Evolutionary conservation across 768 basidiomycete genomes (phyloP).

Genomic region (Kwoniella pini): DNA sequence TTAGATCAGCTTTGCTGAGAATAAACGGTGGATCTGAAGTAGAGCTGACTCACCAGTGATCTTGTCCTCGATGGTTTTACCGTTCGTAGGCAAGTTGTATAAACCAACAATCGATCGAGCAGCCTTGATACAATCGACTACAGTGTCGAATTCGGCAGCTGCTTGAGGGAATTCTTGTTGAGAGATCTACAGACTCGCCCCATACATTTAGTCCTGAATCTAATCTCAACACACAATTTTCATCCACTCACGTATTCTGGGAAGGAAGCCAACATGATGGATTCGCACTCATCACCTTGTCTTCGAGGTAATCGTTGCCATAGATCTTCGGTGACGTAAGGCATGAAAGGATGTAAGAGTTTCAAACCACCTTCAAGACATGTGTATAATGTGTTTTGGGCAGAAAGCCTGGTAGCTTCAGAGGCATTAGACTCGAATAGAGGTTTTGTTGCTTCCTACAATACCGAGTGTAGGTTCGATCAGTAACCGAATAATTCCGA

Average conservation of each 20-base stretch:
- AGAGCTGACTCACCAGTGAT: constrained; percentile 36
- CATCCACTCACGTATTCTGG: constrained; percentile 77
- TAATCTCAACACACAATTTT: too few species aligned
- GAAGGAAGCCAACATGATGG: constrained; percentile 86
- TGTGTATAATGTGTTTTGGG: constrained; percentile 93
- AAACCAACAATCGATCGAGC: constrained; percentile 83
- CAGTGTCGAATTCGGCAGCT: constrained; percentile 80
- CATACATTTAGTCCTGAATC: too few species aligned
- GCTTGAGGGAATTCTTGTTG: constrained; percentile 65
- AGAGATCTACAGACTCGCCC: constrained; percentile 20
- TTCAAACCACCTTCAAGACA: constrained; percentile 88
- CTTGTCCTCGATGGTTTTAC: constrained; percentile 54
- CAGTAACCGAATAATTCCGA: not conserved
- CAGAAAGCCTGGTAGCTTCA: constrained; percentile 67
- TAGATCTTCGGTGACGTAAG: constrained; percentile 95
- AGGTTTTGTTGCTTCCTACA: constrained; percentile 96
- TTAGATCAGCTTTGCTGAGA: not conserved
- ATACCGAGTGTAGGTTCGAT: not conserved
- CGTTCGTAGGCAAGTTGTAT: constrained; percentile 69
- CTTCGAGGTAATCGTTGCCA: constrained; percentile 94
- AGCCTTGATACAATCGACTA: constrained; percentile 74
- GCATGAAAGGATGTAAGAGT: constrained; percentile 97
- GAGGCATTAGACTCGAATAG: constrained; percentile 79
- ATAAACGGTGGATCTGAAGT: not conserved
- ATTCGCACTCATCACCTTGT: constrained; percentile 74